Base-by-base conservation (phyloP, 2,329 filamentous ascomycete genomes). In the Gnomoniopsis smithogilvyi region DNA sequence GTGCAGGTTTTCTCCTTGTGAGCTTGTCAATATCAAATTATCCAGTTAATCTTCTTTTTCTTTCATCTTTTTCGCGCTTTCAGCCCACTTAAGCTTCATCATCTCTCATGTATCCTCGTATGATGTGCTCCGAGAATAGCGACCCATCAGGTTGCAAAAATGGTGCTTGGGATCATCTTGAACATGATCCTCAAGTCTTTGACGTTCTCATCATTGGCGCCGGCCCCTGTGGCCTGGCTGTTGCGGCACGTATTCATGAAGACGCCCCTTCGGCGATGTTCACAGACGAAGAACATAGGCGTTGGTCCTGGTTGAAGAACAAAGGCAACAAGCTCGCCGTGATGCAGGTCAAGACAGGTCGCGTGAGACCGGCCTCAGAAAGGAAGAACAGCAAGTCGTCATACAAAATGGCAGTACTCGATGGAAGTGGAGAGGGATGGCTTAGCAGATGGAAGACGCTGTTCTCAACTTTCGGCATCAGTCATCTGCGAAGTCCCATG, bases 211-310 rank as follows among this genome's bases (percentile, higher is more conserved):
- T 92, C 68, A 75, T 93, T 45, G 90, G 90, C 10, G 89, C 86
- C 7, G 90, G 91, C 0, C 89, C 90, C 3, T 89, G 86, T 64
- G 89, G 90, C 4, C 84, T 94, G 3, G 89, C 88, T 6, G 83
- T 89, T 6, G 89, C 91, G 10, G 85, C 89, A 1, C 82, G 90
- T 3, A 80, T 94, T 1, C 81, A 83, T 46, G 90, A 94, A 72
- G 79, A 81, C 56, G 89, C 88, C 0, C 90, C 90, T 0, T 90
- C 88, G 0, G 89, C 90, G 1, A 84, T 92, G 54, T 94, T 94
- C 73, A 93, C 90, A 0, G 90, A 94, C 68, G 89, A 91, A 64
- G 91, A 94, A 67, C 90, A 94, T 67, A 85, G 88, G 46, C 81
- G 90, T n/a, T 94, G 90, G 69, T 85, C 90, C 70, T 92, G 89